These are phyloP conservation scores for Triticum monococcum DNA, from an alignment of 176 grass and related monocot species.

Conservation along the genomic window DNA sequence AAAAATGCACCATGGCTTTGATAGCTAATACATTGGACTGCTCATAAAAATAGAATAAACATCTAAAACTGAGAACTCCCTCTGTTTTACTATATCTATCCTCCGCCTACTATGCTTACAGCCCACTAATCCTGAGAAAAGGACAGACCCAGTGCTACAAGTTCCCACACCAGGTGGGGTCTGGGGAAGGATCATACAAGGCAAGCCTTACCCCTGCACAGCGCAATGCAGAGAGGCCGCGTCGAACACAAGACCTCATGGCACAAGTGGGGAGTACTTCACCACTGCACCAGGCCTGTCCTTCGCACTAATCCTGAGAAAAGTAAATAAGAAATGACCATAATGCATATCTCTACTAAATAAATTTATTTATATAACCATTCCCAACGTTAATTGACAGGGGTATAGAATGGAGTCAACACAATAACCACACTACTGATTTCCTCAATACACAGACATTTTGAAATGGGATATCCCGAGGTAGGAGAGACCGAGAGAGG, in stretches of 20 bases:
- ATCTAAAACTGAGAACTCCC: not conserved
- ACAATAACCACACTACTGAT: not conserved
- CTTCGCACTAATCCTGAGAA: not conserved
- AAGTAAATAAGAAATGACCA: not conserved
- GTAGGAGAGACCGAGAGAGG: not conserved
- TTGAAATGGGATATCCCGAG: not conserved
- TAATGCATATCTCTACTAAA: not conserved
- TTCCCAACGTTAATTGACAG: not conserved
- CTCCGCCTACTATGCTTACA: not conserved
- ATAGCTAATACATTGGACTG: not conserved
- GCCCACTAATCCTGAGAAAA: not conserved
- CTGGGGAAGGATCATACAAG: too few species aligned
- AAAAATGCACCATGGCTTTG: not conserved
- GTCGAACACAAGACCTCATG: too few species aligned
- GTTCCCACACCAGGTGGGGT: too few species aligned
- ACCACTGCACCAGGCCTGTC: too few species aligned
- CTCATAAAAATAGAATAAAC: not conserved
- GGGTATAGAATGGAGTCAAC: not conserved
- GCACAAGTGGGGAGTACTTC: too few species aligned
- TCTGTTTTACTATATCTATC: not conserved
- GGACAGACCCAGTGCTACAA: too few species aligned
- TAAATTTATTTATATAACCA: not conserved
- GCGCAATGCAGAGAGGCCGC: too few species aligned
- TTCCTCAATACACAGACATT: not conserved
- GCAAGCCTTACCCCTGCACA: too few species aligned